Conservation (phyloP, 1,284 basidiomycete genomes). For the Porogramme epimiltina region DNA sequence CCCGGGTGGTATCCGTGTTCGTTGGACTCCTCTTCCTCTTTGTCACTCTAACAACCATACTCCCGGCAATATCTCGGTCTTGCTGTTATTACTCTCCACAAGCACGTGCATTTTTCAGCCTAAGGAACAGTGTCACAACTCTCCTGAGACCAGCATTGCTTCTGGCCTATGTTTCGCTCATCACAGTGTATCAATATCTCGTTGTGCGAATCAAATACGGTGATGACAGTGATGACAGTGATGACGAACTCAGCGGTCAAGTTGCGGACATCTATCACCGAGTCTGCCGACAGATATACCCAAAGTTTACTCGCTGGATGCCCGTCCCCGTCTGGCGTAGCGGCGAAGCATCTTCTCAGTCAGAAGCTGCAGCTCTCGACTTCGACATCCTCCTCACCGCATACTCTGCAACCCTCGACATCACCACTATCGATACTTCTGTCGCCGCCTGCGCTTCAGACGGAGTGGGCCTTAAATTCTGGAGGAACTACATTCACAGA, state of each 20-base stretch:
- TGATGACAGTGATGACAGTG: too few relatives aligned
- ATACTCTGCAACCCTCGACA: not conserved
- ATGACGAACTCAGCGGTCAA: too few relatives aligned
- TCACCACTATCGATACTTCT: not conserved
- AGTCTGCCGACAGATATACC: too few relatives aligned
- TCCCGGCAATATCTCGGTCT: conserved; percentile 11
- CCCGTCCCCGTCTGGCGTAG: not conserved
- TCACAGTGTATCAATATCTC: not conserved
- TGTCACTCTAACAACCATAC: conserved; percentile 5
- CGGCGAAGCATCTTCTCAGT: not conserved
- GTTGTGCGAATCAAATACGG: too few relatives aligned
- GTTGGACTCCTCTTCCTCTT: conserved; percentile 6
- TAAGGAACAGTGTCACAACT: not conserved
- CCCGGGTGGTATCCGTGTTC: conserved; percentile 7
- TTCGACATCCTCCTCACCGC: not conserved
- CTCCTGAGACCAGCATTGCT: not conserved
- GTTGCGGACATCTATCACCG: not conserved
- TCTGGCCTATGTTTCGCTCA: not conserved
- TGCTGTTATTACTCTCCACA: conserved; percentile 21
- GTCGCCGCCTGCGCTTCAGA: not conserved
- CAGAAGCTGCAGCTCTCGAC: not conserved
- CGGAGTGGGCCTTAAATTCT: not conserved
- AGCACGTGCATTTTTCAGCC: not conserved
- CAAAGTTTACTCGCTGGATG: too few relatives aligned
- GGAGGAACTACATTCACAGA: too few relatives aligned